Percentiles rank a stretch among this genome's conserved stretches.
Conservation (phyloP, 768 basidiomycete genomes). For the Mycena vulgaris region DNA sequence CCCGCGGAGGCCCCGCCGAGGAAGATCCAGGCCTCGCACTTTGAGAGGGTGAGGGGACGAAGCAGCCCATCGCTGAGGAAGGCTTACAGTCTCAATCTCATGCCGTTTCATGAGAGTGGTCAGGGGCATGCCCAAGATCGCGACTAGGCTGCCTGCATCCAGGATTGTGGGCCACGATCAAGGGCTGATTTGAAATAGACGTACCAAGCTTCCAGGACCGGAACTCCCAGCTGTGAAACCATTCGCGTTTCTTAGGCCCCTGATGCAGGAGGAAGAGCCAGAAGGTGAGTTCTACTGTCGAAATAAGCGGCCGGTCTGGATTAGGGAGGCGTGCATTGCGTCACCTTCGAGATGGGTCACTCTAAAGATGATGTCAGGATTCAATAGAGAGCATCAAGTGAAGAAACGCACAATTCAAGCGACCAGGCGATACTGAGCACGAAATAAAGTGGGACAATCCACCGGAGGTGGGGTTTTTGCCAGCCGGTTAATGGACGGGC, state of each 20-base stretch:
- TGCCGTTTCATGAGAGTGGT: conserved; percentile 73
- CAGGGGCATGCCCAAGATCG: conserved; percentile 81
- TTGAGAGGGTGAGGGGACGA: conserved; percentile 27
- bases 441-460: conserved; percentile 81
- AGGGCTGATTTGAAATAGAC: conserved; percentile 36
- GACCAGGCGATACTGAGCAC: conserved; percentile 82
- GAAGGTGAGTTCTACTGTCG: conserved; percentile 75
- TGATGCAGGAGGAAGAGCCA: conserved; percentile 90
- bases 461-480: conserved; percentile 58
- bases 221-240: conserved; percentile 89
- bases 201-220: conserved; percentile 78
- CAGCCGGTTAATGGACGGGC: conserved; percentile 73
- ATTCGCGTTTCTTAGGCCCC: conserved; percentile 76
- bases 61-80: conserved; percentile 10
- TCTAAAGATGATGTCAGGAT: conserved; percentile 51
- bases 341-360: conserved; percentile 88
- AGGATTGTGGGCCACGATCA: conserved; percentile 19
- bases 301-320: background rate
- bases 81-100: conserved; percentile 70
- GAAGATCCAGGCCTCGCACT: conserved; percentile 86
- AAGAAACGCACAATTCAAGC: conserved; percentile 75
- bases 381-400: conserved; percentile 8
- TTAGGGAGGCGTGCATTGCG: conserved; percentile 9
- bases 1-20: conserved; percentile 78
- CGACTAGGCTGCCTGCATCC: conserved; percentile 70